These are phyloP conservation scores for Nadsonia starkeyi-henricii DNA, from an alignment of 1,139 yeast genomes.

Conservation along the genomic window DNA sequence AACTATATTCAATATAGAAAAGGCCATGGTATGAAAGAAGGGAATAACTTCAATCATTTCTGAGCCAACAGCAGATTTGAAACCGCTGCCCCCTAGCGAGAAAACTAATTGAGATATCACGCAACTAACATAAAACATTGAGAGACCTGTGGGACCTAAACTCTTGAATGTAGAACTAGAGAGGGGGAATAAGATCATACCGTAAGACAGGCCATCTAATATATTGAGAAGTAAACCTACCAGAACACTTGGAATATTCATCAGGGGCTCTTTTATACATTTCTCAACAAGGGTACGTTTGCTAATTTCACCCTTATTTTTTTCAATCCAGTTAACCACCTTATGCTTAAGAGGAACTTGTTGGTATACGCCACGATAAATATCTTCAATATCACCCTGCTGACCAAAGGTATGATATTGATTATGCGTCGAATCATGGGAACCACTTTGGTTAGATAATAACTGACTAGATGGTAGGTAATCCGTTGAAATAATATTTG, in stretches of 20 bases:
- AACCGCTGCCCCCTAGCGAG: constrained; percentile 83
- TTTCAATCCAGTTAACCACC: not conserved
- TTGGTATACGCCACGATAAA: not conserved
- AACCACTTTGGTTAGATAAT: not conserved
- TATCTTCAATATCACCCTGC: not conserved
- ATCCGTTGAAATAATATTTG: not conserved
- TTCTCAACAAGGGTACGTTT: constrained; percentile 7
- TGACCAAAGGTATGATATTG: constrained; percentile 6
- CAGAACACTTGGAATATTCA: constrained; percentile 63
- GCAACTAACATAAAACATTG: constrained; percentile 89
- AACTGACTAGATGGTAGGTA: not conserved
- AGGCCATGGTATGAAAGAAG: constrained; percentile 91
- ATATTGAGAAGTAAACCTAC: constrained; percentile 75
- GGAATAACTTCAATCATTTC: constrained; percentile 99
- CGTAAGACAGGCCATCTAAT: constrained; percentile 86
- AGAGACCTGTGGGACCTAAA: constrained; percentile 77
- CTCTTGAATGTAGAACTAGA: constrained; percentile 63
- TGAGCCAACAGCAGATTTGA: constrained; percentile 81
- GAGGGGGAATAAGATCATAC: constrained; percentile 92
- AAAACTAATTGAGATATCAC: constrained; percentile 75
- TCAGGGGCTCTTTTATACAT: constrained; percentile 25
- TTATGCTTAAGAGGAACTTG: not conserved
- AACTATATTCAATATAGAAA: constrained; percentile 44
- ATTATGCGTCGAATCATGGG: not conserved
- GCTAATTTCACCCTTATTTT: constrained; percentile 4